phyloP scores from a whole-genome alignment of 164 flowering plant species.

The Vitis amurensis region DNA sequence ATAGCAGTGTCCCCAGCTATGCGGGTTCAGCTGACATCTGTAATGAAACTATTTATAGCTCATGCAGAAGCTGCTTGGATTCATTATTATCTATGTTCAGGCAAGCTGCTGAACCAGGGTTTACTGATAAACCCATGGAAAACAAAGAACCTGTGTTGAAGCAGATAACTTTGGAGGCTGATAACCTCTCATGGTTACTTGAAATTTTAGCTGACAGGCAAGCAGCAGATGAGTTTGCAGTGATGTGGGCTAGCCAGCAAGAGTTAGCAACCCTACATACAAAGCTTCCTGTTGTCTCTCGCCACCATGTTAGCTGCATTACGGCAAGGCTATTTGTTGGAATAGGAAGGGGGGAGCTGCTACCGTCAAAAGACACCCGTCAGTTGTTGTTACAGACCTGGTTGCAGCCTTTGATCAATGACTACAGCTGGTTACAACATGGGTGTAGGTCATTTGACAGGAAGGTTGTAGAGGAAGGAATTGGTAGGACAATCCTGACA shows the following conservation, averaged over 20 bases:
- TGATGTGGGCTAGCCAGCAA: constrained; percentile 72
- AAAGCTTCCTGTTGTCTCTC: constrained; percentile 59
- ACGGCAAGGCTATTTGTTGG: constrained; percentile 85
- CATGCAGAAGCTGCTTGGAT: constrained; percentile 59
- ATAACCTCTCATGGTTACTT: constrained; percentile 88
- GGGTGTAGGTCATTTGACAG: constrained; percentile 83
- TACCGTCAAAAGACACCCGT: constrained; percentile 81
- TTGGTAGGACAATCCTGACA: constrained; percentile 90
- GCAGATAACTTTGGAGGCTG: constrained; percentile 71
- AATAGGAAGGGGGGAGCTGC: constrained; percentile 88
- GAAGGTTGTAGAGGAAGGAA: constrained; percentile 93
- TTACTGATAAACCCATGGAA: constrained; percentile 31
- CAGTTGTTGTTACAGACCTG: constrained; percentile 68
- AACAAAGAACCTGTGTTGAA: constrained; percentile 49
- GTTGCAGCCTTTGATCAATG: constrained; percentile 88
- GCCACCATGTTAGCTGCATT: constrained; percentile 80
- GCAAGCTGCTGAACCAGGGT: constrained; percentile 63
- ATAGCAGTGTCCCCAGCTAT: constrained; percentile 33
- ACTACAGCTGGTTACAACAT: constrained; percentile 88
- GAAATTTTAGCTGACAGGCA: constrained; percentile 75
- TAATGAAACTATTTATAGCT: constrained; percentile 53
- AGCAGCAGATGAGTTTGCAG: constrained; percentile 79
- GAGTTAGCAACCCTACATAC: constrained; percentile 69
- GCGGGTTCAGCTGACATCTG: constrained; percentile 47
- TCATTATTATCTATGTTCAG: constrained; percentile 53